Evolutionary conservation across 202 grass and related monocot genomes (phyloP), one percentile per base, ranked within the genome.

Genomic region (Zizania palustris): DNA sequence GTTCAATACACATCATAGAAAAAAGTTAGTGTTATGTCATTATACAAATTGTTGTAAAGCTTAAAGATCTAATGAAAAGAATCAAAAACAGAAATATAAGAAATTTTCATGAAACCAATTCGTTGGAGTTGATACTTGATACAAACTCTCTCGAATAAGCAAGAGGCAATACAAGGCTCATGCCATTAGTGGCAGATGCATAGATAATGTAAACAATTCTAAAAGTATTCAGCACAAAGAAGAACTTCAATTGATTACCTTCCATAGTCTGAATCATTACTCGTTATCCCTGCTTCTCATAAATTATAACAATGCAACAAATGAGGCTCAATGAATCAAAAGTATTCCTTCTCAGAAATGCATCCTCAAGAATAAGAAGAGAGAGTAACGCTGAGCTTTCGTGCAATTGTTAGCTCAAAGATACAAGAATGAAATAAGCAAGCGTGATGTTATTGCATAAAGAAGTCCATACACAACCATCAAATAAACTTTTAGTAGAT

Each of bases 231-330:
- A 62, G 16, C 12, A 36, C 45, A 67, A 85, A 53, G 35, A 77
- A 48, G 10, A 57, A 73, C 42, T 51, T 70, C 19, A 75, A 42
- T 0, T 71, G 60, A 58, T 18, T 86, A 87, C 79, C 85, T 77
- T 82, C 18, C 19, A n/a, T 3, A 7, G 6, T 54, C 51, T 55
- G 49, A 57, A 18, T 20, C 19, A 36, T 67, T 18, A 45, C 2
- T 40, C 16, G 42, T 7, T 67, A 5, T 34, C 35, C 60, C 15
- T 44, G 50, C 48, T 39, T 8, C 34, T 49, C 42, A 39, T 11
- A 61, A 60, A 42, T 48, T 59, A 21, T 11, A 5, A 19, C 28
- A 19, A 44, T 14, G 18, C 37, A 59, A 15, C 39, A 55, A 21
- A 41, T n/a, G 4, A 60, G 68, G 19, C 34, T 50, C 20, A 60